Percentiles rank a stretch among this genome's conserved stretches.
phyloP scores from a whole-genome alignment of 2,329 filamentous ascomycete species.

The Aspergillus sp. region DNA sequence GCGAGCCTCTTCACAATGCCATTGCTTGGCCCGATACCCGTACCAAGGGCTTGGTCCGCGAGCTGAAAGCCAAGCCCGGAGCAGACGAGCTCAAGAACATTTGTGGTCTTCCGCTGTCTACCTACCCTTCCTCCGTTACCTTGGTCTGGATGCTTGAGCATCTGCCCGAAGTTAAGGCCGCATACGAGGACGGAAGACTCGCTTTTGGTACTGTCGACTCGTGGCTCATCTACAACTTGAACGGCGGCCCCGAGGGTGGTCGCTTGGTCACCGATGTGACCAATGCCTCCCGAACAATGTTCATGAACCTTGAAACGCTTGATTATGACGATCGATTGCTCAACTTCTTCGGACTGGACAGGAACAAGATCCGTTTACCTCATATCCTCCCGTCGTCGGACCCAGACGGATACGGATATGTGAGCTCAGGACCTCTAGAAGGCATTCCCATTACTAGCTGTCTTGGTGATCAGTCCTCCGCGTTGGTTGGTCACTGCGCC shows the following conservation, averaged over 20 bases:
- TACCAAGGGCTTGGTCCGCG: slow-evolving; percentile 71
- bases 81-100: slow-evolving; percentile 68
- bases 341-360: slow-evolving; percentile 75
- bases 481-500: slow-evolving; percentile 80
- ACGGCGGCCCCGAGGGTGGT: slow-evolving; percentile 66
- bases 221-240: slow-evolving; percentile 81
- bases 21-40: slow-evolving; percentile 90
- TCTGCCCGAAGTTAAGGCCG: slow-evolving; percentile 65
- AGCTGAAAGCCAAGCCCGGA: slow-evolving; percentile 67
- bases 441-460: slow-evolving; percentile 78
- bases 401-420: slow-evolving; percentile 66
- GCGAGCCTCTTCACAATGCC: slow-evolving; percentile 77
- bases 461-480: slow-evolving; percentile 82
- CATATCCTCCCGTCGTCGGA: slow-evolving; percentile 81
- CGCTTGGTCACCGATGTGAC: slow-evolving; percentile 81
- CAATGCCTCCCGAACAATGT: slow-evolving; percentile 90
- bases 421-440: slow-evolving; percentile 65
- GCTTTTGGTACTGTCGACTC: slow-evolving; percentile 86
- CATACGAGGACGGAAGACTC: slow-evolving; percentile 73
- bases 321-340: slow-evolving; percentile 77
- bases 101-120: slow-evolving; percentile 81
- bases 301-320: slow-evolving; percentile 81
- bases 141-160: slow-evolving; percentile 79
- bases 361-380: slow-evolving; percentile 71
- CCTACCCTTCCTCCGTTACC: slow-evolving; percentile 84